Base-by-base conservation (phyloP, 176 grass and related monocot genomes). In the Aechmea fasciata region DNA sequence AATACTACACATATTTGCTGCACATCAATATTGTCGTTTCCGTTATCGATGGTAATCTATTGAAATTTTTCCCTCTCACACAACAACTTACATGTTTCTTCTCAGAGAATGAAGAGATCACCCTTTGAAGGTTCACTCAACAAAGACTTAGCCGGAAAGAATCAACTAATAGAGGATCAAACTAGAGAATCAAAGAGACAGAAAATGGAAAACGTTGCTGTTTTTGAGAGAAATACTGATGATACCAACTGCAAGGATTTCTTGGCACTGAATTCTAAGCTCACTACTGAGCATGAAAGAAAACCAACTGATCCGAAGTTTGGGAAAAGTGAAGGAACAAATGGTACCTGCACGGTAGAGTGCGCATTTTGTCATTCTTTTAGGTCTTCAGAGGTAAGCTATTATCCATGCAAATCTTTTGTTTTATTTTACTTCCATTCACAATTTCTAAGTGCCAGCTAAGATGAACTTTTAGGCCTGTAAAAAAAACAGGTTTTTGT, bases 301-400 rank as follows among this genome's bases (percentile, higher is more conserved):
- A 64, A 11, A 49, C 50, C 50, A 61, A 70, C 24, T 63, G 15
- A 9, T 70, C 68, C 11, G 29, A 50, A 48, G 57, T 80, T 68
- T 14, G 18, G 69, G 66, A 47, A 83, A 87, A 84, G 65, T n/a
- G 70, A 82, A 67, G 71, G 76, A 50, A 51, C 50, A 13, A 61
- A 51, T 9, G 47, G 52, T 68, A 0, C 33, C 57, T 49, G 20
- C 49, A 49, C 29, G 49, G 80, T 79, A 48, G 72, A 77, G 70
- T 97, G 94, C 68, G 82, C 81, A 69, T 97, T 97, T 75, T 97
- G 94, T 48, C 82, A 97, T 69, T 69, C 86, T 71, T 73, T 52
- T 50, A 71, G 79, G 80, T 69, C 63, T 73, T 80, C 65, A 1
- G 75, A 97, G 89, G 94, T 90, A 50, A 48, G 74, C 64, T 6